These are phyloP conservation scores for Salix caprea DNA, from an alignment of 345 rosid species.

Conservation along the genomic window DNA sequence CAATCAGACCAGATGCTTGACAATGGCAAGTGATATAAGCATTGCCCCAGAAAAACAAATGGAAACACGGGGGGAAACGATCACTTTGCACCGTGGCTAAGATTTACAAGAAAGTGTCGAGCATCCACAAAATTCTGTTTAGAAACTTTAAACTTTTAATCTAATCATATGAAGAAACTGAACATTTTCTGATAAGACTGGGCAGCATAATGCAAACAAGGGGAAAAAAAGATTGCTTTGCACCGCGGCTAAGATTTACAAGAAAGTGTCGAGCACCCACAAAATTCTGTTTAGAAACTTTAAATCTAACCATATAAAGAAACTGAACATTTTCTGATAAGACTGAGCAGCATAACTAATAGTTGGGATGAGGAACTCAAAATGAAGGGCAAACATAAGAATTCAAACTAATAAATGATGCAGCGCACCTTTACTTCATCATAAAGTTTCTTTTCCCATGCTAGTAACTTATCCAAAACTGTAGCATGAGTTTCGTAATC, in stretches of 20 bases:
- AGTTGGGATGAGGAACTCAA: neutral
- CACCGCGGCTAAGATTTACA: neutral
- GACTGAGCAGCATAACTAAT: neutral
- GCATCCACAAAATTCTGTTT: neutral
- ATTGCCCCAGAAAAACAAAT: neutral
- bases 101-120: neutral
- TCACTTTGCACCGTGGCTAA: neutral
- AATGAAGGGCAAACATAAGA: neutral
- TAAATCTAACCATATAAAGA: neutral
- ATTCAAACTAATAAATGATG: constrained; percentile 2
- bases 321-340: neutral
- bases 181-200: neutral
- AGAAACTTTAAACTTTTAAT: neutral
- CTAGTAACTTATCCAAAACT: constrained; percentile 85
- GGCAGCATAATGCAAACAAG: neutral
- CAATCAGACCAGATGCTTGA: neutral
- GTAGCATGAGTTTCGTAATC: constrained; percentile 87
- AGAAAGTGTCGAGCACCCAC: neutral
- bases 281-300: neutral
- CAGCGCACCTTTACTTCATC: constrained; percentile 87
- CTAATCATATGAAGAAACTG: neutral
- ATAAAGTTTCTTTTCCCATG: constrained; percentile 95
- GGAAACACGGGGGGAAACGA: neutral
- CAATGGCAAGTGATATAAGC: neutral
- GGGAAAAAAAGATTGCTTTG: neutral